A percentile compares a stretch with the other conserved stretches of the same genome.
phyloP scores from a whole-genome alignment of 108 stramenopile genomes.

The Discostella pseudostelligera region DNA sequence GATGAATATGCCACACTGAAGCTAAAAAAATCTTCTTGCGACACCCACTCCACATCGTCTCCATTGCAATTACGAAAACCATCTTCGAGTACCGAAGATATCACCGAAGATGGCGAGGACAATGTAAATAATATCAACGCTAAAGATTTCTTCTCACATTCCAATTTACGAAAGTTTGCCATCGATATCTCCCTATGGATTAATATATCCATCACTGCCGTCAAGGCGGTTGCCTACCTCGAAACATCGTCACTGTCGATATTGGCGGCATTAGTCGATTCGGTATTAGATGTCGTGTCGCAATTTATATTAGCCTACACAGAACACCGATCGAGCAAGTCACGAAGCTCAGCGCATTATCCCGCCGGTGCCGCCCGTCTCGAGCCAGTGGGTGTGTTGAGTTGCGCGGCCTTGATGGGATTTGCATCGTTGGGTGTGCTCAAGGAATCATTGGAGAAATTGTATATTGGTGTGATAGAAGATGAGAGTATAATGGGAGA shows the following conservation, averaged over 20 bases:
- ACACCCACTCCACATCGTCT: neutral
- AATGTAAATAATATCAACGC: neutral
- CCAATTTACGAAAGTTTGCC: conserved; percentile 62
- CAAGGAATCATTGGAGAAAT: conserved; percentile 59
- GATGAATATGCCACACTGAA: neutral
- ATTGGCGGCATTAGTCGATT: conserved; percentile 87
- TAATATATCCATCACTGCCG: conserved; percentile 77
- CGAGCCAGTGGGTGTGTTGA: conserved; percentile 92
- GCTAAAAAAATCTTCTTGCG: neutral
- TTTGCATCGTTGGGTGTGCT: conserved; percentile 90
- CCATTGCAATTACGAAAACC: neutral
- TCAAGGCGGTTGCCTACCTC: conserved; percentile 79
- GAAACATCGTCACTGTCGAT: conserved; percentile 80
- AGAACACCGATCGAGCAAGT: conserved; percentile 68
- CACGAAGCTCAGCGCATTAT: conserved; percentile 79
- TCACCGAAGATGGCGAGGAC: neutral
- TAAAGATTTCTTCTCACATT: conserved; percentile 22
- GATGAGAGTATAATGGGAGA: conserved; percentile 31
- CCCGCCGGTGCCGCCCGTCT: conserved; percentile 89
- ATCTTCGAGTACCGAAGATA: neutral
- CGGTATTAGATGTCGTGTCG: conserved; percentile 86
- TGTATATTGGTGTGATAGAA: conserved; percentile 32
- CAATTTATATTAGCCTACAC: conserved; percentile 85
- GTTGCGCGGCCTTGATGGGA: conserved; percentile 93
- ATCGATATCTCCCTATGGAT: conserved; percentile 75